These are phyloP conservation scores for Ascoidea tarda DNA, from an alignment of 805 yeast species.

Conservation along the genomic window DNA sequence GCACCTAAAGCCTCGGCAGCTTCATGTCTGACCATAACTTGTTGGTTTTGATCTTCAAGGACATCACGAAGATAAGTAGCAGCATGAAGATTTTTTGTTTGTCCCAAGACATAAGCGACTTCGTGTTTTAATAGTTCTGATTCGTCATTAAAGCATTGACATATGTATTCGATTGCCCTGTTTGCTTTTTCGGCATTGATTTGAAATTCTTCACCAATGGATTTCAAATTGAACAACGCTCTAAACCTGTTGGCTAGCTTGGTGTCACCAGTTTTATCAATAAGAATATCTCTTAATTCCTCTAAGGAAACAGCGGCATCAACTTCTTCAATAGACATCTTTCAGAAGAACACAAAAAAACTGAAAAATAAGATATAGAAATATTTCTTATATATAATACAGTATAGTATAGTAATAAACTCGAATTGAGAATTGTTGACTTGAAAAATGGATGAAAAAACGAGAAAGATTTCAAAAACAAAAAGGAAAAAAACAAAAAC, in stretches of 20 bases:
- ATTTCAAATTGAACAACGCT: constrained; percentile 83
- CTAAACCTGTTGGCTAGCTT: constrained; percentile 82
- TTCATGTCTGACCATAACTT: constrained; percentile 96
- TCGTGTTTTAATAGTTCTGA: constrained; percentile 93
- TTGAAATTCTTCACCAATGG: constrained; percentile 63
- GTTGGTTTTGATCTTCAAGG: constrained; percentile 54
- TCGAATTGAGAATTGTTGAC: too few species aligned
- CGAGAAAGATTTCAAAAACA: too few species aligned
- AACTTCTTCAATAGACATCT: too few species aligned
- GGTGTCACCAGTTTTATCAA: constrained; percentile 51
- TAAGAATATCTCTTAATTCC: constrained; percentile 55
- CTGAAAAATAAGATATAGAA: too few species aligned
- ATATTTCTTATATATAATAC: too few species aligned
- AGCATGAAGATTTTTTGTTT: constrained; percentile 72
- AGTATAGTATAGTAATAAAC: too few species aligned
- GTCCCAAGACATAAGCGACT: constrained; percentile 95
- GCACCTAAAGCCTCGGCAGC: constrained; percentile 99
- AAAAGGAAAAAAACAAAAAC: too few species aligned
- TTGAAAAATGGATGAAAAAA: too few species aligned
- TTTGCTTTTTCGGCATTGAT: constrained; percentile 39
- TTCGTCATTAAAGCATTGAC: constrained; percentile 66
- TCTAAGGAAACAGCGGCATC: constrained; percentile 26
- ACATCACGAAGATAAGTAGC: constrained; percentile 66
- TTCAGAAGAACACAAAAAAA: too few species aligned
- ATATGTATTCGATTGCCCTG: constrained; percentile 66